Evolutionary conservation across 1,139 yeast species (phyloP).

Genomic region (Scheffersomyces segobiensis): DNA sequence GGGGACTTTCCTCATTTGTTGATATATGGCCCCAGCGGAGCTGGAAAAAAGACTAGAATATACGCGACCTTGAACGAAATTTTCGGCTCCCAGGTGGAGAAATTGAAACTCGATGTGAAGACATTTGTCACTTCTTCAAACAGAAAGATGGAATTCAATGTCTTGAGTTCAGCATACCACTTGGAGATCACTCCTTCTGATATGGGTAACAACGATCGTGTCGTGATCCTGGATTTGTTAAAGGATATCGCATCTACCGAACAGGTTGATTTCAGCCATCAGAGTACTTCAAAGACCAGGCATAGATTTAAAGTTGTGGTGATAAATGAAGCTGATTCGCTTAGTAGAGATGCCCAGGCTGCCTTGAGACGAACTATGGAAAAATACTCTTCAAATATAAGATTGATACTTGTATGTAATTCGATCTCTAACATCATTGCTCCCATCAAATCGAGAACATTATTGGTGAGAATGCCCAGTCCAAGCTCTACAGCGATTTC

Average conservation of each 20-base stretch:
- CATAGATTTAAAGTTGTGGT: conserved; percentile 89
- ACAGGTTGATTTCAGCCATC: conserved; percentile 74
- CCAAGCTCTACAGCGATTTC: conserved; percentile 65
- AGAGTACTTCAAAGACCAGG: conserved; percentile 31
- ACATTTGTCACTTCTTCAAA: conserved; percentile 71
- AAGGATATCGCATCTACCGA: conserved; percentile 96
- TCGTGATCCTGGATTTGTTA: conserved; percentile 89
- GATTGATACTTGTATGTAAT: conserved; percentile 82
- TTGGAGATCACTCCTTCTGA: conserved; percentile 96
- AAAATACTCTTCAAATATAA: conserved; percentile 83
- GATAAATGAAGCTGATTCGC: conserved; percentile 90
- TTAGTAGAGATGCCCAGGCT: conserved; percentile 96
- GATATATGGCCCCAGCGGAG: conserved; percentile 94
- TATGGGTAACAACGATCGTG: conserved; percentile 92
- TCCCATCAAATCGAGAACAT: conserved; percentile 91
- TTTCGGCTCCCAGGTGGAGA: conserved; percentile 81
- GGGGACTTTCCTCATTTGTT: conserved; percentile 93
- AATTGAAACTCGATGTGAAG: conserved; percentile 84
- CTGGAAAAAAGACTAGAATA: conserved; percentile 95
- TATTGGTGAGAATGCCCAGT: conserved; percentile 81
- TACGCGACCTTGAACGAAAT: conserved; percentile 77
- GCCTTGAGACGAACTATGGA: conserved; percentile 98
- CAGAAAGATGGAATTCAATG: conserved; percentile 84
- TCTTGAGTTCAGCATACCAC: conserved; percentile 87
- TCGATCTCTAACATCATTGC: conserved; percentile 89